phyloP scores from a whole-genome alignment of 208 protist species.

The Leishmania guyanensis region DNA sequence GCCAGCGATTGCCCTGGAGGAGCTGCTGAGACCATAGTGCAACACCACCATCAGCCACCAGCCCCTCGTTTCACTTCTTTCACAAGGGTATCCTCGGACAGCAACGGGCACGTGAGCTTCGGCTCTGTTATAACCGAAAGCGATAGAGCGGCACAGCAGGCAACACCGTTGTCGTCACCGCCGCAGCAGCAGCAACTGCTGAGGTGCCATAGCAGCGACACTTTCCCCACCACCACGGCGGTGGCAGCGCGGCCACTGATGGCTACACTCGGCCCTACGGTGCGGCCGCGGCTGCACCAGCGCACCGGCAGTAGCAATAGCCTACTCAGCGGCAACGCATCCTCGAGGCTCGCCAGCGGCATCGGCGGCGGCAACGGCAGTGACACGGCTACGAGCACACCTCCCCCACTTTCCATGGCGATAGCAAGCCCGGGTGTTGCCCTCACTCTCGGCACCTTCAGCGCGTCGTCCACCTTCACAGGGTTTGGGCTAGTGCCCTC shows the following conservation, averaged over 20 bases:
- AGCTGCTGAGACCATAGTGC: neutral
- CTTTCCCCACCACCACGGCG: neutral
- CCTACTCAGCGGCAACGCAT: neutral
- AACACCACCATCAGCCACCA: neutral
- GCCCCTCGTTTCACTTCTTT: neutral
- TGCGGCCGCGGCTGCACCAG: neutral
- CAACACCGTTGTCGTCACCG: neutral
- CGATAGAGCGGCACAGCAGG: neutral
- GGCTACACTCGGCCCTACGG: neutral
- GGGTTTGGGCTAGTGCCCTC: neutral
- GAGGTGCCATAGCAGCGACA: neutral
- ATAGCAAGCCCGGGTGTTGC: neutral
- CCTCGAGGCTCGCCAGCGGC: neutral
- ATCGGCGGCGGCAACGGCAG: neutral
- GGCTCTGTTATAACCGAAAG: neutral
- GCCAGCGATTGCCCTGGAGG: neutral
- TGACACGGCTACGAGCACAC: neutral
- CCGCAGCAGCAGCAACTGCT: neutral
- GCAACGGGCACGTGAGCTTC: neutral
- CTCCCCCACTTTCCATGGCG: neutral
- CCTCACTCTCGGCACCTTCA: neutral
- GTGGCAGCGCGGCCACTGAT: neutral
- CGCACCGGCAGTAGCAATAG: conserved; percentile 13
- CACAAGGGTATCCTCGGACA: neutral
- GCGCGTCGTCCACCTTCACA: neutral